Evolutionary conservation across 352 stramenopile genomes (phyloP).

Genomic region (Globisporangium polare): DNA sequence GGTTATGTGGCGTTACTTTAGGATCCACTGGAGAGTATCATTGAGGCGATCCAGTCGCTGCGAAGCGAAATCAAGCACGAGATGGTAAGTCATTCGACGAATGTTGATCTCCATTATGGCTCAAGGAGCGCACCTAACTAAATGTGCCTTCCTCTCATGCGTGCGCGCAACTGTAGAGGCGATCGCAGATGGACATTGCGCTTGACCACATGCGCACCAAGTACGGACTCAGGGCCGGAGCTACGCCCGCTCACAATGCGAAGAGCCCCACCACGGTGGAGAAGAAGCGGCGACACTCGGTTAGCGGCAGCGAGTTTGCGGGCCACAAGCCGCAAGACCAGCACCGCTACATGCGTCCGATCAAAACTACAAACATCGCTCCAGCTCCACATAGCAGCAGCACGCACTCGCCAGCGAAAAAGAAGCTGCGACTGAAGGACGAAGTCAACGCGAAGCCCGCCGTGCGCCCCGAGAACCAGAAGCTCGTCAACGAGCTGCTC

Average conservation of each 20-base stretch:
- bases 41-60: constrained; percentile 37
- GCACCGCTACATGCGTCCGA: constrained; percentile 14
- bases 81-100: constrained; percentile 21
- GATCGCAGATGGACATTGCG: constrained; percentile 37
- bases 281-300: neutral
- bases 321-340: constrained; percentile 8
- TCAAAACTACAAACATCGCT: neutral
- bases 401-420: constrained; percentile 24
- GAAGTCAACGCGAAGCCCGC: constrained; percentile 40
- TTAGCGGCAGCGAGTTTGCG: neutral
- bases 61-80: constrained; percentile 31
- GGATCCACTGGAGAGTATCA: constrained; percentile 41
- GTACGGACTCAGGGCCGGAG: constrained; percentile 18
- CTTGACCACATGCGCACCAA: constrained; percentile 33
- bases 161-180: constrained; percentile 11
- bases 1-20: constrained; percentile 2
- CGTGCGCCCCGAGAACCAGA: constrained; percentile 40
- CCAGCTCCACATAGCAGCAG: neutral
- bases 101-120: neutral
- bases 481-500: constrained; percentile 54
- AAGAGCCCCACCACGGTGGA: neutral
- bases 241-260: constrained; percentile 1
- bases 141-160: neutral
- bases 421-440: constrained; percentile 34
- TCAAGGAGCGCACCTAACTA: neutral